Percentiles rank a stretch among this genome's conserved stretches.
phyloP scores from a whole-genome alignment of 139 green algal species.

The Chlorella sp. region DNA sequence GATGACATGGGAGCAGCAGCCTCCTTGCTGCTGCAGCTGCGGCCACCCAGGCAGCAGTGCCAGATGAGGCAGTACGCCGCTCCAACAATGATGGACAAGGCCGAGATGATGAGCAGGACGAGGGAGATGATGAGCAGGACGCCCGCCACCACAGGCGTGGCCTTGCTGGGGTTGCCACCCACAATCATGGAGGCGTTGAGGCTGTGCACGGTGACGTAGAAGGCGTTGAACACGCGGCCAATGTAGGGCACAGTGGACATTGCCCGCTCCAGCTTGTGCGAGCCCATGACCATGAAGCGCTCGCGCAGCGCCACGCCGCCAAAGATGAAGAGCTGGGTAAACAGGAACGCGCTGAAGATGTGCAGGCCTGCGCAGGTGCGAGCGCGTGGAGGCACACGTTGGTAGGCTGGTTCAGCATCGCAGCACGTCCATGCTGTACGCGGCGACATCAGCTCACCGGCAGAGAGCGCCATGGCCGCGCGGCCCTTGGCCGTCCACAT shows the following conservation, averaged over 20 bases:
- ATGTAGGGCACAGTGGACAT: neutral
- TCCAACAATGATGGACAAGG: neutral
- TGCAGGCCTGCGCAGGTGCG: neutral
- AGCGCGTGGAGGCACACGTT: neutral
- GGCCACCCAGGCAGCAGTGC: too few species aligned
- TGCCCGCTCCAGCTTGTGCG: neutral
- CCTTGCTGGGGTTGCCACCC: neutral
- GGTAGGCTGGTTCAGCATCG: neutral
- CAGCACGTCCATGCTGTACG: neutral
- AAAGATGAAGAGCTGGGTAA: constrained; percentile 1
- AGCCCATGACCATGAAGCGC: neutral
- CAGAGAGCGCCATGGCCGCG: neutral
- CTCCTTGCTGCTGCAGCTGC: too few species aligned
- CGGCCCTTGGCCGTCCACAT: neutral
- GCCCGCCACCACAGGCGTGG: neutral
- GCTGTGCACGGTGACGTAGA: neutral
- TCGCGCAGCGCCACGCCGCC: neutral
- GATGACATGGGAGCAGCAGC: too few species aligned
- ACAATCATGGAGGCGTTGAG: neutral
- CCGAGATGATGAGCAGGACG: neutral
- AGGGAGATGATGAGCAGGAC: neutral
- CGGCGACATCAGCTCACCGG: neutral
- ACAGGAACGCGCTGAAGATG: constrained; percentile 1
- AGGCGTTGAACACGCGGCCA: neutral
- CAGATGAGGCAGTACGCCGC: too few species aligned